Base-by-base conservation (phyloP, 2,329 filamentous ascomycete species). In the Elsinoe arachidis region DNA sequence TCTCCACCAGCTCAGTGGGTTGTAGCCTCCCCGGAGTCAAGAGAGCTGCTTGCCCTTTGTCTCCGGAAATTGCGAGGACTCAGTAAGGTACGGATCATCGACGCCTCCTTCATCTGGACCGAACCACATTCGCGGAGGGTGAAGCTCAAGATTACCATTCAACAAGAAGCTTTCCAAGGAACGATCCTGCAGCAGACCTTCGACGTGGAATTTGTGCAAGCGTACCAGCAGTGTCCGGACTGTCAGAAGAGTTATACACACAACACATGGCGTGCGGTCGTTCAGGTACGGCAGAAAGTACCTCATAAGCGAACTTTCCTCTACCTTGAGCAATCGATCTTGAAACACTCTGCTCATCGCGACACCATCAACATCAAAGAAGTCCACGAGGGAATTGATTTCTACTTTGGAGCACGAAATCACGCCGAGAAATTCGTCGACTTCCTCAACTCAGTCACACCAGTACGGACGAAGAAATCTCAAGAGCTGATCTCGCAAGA, bases 291-390 rank as follows among this genome's bases (percentile, higher is more conserved):
- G 61, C 93, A 99, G 72, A 96, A 97, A 76, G 93, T 99, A 38
- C 83, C 88, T 4, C 93, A 99, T 76, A 99, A 97, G 82, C 80
- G 93, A 66, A 88, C 85, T 1, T 89, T 89, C 71, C 72, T 89
- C 59, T 88, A 82, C 69, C 83, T 97, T 35, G 93, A 97, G 73
- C 92, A 99, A 77, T 80, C 97, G 58, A 95, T 99, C 65, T 78
- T 99, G 65, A 97, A 96, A 78, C 90, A 97, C 71, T 82, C 83
- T 57, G 93, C 92, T 3, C 91, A 96, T 72, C 82, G 84, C 63
- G 91, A 99, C 64, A 93, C 92, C 0, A 91, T 96, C 73, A 99
- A 97, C 72, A 99, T 99, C 75, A 96, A 95, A 70, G 93, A 99
- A 74, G 88, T 89, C 26, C 91, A 91, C 73, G 90, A 96, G 65